Conservation (phyloP, 176 grass and related monocot genomes). For the Musa troglodytarum region DNA sequence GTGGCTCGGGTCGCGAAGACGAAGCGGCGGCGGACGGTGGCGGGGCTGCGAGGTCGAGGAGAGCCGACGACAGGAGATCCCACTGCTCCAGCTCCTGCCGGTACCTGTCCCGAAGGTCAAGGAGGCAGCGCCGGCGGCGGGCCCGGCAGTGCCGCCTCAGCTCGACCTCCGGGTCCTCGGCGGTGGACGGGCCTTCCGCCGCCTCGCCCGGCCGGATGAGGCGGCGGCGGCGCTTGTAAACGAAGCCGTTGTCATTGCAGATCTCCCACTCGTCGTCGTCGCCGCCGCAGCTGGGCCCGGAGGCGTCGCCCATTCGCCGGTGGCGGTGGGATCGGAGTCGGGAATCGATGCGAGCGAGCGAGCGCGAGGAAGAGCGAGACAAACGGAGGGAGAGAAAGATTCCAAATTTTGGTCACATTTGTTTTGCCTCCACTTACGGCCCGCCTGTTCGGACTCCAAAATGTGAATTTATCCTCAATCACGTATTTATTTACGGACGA, state of each 20-base stretch:
- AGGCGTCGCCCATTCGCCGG: conserved; percentile 7
- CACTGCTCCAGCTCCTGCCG: conserved; percentile 34
- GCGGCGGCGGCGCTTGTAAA: conserved; percentile 48
- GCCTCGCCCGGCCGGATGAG: not conserved
- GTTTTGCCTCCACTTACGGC: too few species aligned
- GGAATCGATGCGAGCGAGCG: not conserved
- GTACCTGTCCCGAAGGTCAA: conserved; percentile 39
- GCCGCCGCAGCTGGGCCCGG: conserved; percentile 3
- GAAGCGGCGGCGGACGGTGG: not conserved
- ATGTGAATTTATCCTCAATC: too few species aligned
- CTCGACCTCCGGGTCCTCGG: conserved; percentile 12
- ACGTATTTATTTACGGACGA: too few species aligned
- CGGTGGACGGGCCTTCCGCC: not conserved
- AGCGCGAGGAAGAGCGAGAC: not conserved
- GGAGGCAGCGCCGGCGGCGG: conserved; percentile 24
- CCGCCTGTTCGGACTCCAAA: too few species aligned
- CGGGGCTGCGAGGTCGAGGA: conserved; percentile 13
- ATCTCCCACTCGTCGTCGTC: conserved; percentile 40
- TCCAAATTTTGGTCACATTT: not conserved
- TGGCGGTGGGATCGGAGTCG: conserved; percentile 3
- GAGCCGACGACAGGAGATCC: conserved; percentile 30
- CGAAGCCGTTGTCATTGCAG: conserved; percentile 39
- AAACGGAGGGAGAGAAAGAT: not conserved
- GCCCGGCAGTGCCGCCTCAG: conserved; percentile 25
- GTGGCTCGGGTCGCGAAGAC: not conserved